Percentiles rank a stretch among this genome's conserved stretches.
Evolutionary conservation across 257 asterid species (phyloP).

Genomic region (Oldenlandia corymbosa): DNA sequence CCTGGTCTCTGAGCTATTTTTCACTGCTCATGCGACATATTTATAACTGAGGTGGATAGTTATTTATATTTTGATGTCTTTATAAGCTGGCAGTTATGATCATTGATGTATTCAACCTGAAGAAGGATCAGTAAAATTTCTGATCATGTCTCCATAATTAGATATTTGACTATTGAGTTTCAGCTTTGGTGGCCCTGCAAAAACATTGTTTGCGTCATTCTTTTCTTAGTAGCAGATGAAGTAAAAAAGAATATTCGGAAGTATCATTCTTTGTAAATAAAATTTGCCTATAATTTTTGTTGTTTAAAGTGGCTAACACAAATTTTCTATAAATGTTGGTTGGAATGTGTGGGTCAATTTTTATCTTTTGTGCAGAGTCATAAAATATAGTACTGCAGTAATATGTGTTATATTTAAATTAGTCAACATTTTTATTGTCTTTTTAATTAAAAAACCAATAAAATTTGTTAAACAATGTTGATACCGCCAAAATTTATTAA

Average conservation of each 20-base stretch:
- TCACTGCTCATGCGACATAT: slow-evolving; percentile 23
- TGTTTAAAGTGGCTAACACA: no score
- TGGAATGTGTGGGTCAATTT: no score
- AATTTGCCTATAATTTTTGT: background rate
- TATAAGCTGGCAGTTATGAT: slow-evolving; percentile 5
- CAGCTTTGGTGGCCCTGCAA: background rate
- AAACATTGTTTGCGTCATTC: slow-evolving; percentile 1
- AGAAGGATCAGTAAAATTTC: background rate
- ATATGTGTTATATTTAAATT: no score
- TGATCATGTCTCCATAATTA: background rate
- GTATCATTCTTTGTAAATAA: background rate
- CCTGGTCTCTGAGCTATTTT: slow-evolving; percentile 80
- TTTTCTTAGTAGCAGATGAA: background rate
- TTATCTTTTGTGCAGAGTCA: no score
- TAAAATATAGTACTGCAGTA: no score
- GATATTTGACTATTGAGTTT: background rate
- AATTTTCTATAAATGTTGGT: no score
- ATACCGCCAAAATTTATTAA: no score
- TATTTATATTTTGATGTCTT: slow-evolving; percentile 17
- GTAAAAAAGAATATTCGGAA: background rate
- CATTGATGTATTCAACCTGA: background rate
- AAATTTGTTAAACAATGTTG: no score
- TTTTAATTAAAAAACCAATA: no score
- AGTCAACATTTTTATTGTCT: no score
- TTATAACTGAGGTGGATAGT: background rate